Evolutionary conservation across 495 filamentous ascomycete genomes (phyloP).

Genomic region (Xylaria nigripes): DNA sequence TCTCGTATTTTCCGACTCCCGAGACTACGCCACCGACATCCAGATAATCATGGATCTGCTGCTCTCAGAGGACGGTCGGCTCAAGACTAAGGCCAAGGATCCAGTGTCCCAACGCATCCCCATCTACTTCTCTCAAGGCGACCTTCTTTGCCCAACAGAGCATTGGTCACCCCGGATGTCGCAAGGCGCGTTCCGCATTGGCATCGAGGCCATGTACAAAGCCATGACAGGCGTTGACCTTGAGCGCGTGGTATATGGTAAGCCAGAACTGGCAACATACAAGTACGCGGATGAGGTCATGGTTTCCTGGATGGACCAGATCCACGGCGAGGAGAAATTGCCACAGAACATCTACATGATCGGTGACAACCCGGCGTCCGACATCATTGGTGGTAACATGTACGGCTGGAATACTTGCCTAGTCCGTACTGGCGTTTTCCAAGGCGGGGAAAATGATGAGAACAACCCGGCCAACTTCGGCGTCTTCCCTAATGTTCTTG

Average conservation of each 20-base stretch:
- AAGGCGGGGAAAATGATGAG: slow-evolving; percentile 70
- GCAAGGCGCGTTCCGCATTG: slow-evolving; percentile 68
- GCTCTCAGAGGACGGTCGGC: slow-evolving; percentile 61
- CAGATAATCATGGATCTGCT: slow-evolving; percentile 81
- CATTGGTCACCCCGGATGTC: slow-evolving; percentile 66
- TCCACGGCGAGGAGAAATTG: slow-evolving; percentile 63
- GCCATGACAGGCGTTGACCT: slow-evolving; percentile 63
- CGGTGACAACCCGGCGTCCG: slow-evolving; percentile 70
- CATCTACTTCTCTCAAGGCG: slow-evolving; percentile 68
- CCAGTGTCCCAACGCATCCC: slow-evolving; percentile 59
- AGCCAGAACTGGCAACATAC: slow-evolving; percentile 72
- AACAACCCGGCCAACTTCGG: slow-evolving; percentile 92
- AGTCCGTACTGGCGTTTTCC: slow-evolving; percentile 54
- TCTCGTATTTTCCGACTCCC: slow-evolving; percentile 73
- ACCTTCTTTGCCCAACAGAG: slow-evolving; percentile 69
- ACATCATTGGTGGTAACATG: slow-evolving; percentile 73
- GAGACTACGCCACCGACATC: slow-evolving; percentile 76
- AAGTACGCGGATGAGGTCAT: slow-evolving; percentile 74
- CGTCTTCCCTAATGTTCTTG: slow-evolving; percentile 70
- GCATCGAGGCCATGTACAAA: slow-evolving; percentile 72
- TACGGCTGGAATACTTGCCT: slow-evolving; percentile 82
- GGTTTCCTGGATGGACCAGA: slow-evolving; percentile 63
- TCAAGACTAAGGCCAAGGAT: slow-evolving; percentile 59
- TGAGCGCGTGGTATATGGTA: slow-evolving; percentile 78
- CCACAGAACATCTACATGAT: slow-evolving; percentile 76